phyloP scores from a whole-genome alignment of 2,329 filamentous ascomycete genomes.

The Chaetothyriales sp. region DNA sequence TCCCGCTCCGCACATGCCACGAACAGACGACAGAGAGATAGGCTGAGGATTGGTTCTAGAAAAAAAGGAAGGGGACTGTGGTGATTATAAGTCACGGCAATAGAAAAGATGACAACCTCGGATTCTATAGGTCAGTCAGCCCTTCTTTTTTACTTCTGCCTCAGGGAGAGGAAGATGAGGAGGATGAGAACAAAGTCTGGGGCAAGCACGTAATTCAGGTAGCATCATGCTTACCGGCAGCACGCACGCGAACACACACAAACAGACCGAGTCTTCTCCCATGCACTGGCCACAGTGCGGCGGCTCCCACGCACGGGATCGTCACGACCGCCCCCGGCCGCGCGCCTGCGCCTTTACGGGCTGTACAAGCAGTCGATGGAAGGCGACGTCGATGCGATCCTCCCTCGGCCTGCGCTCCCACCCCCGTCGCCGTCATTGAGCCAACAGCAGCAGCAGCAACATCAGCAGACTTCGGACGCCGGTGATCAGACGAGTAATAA shows the following conservation, averaged over 20 bases:
- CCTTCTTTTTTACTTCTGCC: neutral
- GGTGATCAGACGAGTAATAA: neutral
- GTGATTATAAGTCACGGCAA: neutral
- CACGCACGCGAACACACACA: constrained; percentile 1
- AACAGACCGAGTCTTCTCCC: constrained; percentile 90
- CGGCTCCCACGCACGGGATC: constrained; percentile 90
- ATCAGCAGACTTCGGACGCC: constrained; percentile 1
- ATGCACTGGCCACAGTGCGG: constrained; percentile 97
- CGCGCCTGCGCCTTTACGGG: constrained; percentile 85
- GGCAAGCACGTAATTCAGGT: neutral
- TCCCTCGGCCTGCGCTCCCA: constrained; percentile 54
- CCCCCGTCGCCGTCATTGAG: constrained; percentile 8
- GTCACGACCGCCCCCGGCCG: constrained; percentile 67
- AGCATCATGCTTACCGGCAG: neutral
- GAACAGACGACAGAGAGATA: too few species aligned
- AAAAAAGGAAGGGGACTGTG: too few species aligned
- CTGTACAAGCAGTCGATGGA: constrained; percentile 99
- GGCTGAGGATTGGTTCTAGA: too few species aligned
- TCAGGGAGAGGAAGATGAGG: neutral
- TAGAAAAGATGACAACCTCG: neutral
- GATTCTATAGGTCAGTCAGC: neutral
- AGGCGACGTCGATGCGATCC: constrained; percentile 85
- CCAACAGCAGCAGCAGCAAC: constrained; percentile 20
- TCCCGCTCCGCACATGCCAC: neutral
- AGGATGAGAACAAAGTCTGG: neutral